phyloP scores from a whole-genome alignment of 1,139 yeast genomes.

The Yamadazyma spencermartinsiae region DNA sequence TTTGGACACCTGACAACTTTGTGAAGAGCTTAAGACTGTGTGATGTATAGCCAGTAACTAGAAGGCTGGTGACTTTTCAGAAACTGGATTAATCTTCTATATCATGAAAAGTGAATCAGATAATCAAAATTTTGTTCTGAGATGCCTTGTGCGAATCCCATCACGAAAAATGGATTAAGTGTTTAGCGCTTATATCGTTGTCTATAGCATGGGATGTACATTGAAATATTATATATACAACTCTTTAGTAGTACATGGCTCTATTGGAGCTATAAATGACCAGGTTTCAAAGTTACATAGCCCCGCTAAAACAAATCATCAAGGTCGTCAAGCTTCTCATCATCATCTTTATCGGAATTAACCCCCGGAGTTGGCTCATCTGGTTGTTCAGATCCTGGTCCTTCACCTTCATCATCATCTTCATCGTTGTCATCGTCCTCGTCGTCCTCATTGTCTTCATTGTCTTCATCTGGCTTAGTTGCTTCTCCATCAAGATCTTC shows the following conservation, averaged over 20 bases:
- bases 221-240: no score
- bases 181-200: no score
- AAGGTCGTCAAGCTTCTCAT: conserved; percentile 39
- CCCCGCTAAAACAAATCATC: conserved; percentile 30
- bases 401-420: conserved; percentile 14
- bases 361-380: conserved; percentile 14
- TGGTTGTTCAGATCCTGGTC: conserved; percentile 27
- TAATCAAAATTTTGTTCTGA: no score
- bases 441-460: conserved; percentile 26
- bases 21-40: no score
- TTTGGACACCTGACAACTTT: no score
- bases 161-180: no score
- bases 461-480: conserved; percentile 23
- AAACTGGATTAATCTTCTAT: not conserved
- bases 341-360: conserved; percentile 38
- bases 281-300: not conserved
- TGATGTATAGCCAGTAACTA: no score
- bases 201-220: no score
- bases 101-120: no score
- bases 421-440: conserved; percentile 23
- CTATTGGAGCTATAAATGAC: conserved; percentile 2
- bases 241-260: no score
- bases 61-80: no score
- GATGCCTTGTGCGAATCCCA: not conserved
- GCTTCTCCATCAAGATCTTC: conserved; percentile 31